Conservation (phyloP, 2,329 filamentous ascomycete species). For the Myriosclerotinia curreyana region DNA sequence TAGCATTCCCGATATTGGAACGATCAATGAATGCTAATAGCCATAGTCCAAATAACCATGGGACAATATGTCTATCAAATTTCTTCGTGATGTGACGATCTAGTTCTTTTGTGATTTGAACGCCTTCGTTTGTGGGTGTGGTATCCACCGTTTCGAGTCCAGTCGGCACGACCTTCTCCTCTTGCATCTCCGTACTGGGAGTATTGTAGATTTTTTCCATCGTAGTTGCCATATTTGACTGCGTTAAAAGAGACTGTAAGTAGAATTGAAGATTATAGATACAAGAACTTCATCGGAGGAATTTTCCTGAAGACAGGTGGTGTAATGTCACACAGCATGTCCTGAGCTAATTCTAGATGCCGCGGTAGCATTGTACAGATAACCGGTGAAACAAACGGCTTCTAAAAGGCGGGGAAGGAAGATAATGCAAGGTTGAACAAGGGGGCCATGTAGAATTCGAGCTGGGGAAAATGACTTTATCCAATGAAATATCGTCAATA, state of each 20-base stretch:
- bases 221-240: not conserved
- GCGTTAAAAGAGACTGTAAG: no score
- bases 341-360: not conserved
- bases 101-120: constrained; percentile 2
- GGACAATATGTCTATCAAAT: constrained; percentile 17
- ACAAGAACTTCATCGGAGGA: not conserved
- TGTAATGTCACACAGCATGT: not conserved
- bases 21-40: constrained; percentile 20
- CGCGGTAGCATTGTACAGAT: not conserved
- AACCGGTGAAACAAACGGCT: not conserved
- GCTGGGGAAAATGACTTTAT: not conserved
- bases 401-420: not conserved
- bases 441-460: not conserved
- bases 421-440: not conserved
- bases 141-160: not conserved
- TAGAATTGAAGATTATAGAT: not conserved
- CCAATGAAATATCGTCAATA: not conserved
- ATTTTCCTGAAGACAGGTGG: not conserved
- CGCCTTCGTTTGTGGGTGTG: not conserved
- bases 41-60: constrained; percentile 20
- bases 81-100: constrained; percentile 18
- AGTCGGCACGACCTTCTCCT: not conserved
- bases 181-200: not conserved
- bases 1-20: constrained; percentile 47
- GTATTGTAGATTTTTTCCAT: not conserved